Base-by-base conservation (phyloP, 1,284 basidiomycete species). In the Tremellales sp. region DNA sequence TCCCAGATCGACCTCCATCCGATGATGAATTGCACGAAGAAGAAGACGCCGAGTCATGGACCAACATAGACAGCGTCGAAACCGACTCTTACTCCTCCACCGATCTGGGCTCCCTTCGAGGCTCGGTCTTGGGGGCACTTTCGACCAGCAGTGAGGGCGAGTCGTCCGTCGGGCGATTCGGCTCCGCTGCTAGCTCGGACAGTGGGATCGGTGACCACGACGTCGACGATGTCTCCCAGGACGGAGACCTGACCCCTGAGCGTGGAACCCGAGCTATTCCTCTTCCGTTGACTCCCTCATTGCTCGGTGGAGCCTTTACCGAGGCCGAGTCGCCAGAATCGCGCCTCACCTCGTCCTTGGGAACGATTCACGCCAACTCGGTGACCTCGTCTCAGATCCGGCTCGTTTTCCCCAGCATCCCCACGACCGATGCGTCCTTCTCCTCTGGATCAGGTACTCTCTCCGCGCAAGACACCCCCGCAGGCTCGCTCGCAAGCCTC, bases 91-190 rank as follows among this genome's bases (percentile, higher is more conserved):
- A 40, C 35, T 36, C 38, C 6, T 50, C 47, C 2, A 43, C 80
- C 13, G 70, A 87, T 19, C 87, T 76, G 68, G 90, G 86, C 71
- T 90, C 87, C 71, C 76, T 81, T 16, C 77, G 82, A 36, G 76
- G 74, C 36, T 75, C 76, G 14, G 79, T 85, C 54, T 86, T 87
- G 4, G 64, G 74, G 29, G 87, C 89, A 63, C 80, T 89, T 61
- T 70, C 71, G 7, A 75, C 77, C 13, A 79, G 76, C 40, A 53
- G 47, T 6, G 48, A 47, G 16, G 48, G 47, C 40, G 54, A 54
- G 18, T 48, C 45, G 5, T 18, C 29, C 22, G 28, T 22, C 18
- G 40, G 41, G 46, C 28, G 38, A 18, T 12, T 28, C 21, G 19
- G 51, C 14, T 50, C 36, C 31, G 45, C 43, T 5, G 33, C 43